Evolutionary conservation across 2,329 filamentous ascomycete genomes (phyloP).

Genomic region (Colletotrichum sojae): DNA sequence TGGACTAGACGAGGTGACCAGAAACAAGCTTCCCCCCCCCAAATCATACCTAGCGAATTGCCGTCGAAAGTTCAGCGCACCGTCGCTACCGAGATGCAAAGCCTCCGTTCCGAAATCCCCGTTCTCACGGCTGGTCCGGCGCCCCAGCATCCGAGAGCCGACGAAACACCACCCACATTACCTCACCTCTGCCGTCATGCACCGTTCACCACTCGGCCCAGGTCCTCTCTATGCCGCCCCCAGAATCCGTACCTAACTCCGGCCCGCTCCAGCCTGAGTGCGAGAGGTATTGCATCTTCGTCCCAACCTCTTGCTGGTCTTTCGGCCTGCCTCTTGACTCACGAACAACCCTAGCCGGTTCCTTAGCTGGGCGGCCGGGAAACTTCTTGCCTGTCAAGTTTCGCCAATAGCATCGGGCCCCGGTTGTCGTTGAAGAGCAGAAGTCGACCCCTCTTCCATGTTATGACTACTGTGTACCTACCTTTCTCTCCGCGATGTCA

Average conservation of each 20-base stretch:
- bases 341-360: neutral
- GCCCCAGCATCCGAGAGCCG: slow-evolving; percentile 34
- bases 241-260: neutral
- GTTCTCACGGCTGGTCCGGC: slow-evolving; percentile 8
- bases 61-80: slow-evolving; percentile 17
- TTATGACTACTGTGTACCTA: too few relatives aligned
- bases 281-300: slow-evolving; percentile 14
- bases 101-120: slow-evolving; percentile 5
- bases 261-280: slow-evolving; percentile 19
- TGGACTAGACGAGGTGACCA: neutral
- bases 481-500: neutral
- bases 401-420: slow-evolving; percentile 31
- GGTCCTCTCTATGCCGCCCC: neutral
- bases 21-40: neutral
- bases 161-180: slow-evolving; percentile 33
- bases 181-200: slow-evolving; percentile 18
- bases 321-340: slow-evolving; percentile 26
- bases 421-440: neutral
- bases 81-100: neutral
- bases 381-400: slow-evolving; percentile 34
- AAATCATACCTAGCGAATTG: neutral
- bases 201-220: slow-evolving; percentile 29
- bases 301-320: neutral
- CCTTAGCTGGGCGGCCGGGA: neutral
- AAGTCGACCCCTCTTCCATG: too few relatives aligned